Percentiles rank a stretch among this genome's conserved stretches.
Evolutionary conservation across 495 filamentous ascomycete species (phyloP).

Genomic region (Annulohypoxylon stygium): DNA sequence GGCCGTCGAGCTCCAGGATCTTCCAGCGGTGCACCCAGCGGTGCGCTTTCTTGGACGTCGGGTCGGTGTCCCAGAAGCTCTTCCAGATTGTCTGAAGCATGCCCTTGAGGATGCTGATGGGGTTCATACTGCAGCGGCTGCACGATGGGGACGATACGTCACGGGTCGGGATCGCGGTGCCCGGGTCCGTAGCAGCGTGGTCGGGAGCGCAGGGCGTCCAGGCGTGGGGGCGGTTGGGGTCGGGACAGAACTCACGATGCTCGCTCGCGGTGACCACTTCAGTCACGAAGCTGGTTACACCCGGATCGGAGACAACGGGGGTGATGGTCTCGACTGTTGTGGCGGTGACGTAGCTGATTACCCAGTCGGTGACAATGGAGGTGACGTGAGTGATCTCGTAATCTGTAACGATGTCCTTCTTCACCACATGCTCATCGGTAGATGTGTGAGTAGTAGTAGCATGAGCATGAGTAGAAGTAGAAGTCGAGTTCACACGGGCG

Average conservation of each 20-base stretch:
- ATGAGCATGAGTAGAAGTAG: background rate
- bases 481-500: background rate
- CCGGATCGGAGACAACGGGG: background rate
- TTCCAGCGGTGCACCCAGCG: background rate
- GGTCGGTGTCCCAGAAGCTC: background rate
- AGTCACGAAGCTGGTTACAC: background rate
- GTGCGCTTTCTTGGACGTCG: too few relatives aligned
- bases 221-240: background rate
- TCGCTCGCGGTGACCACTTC: background rate
- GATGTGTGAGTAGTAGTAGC: background rate
- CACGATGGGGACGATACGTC: background rate
- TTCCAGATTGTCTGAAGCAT: background rate
- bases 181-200: background rate
- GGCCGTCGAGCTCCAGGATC: background rate
- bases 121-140: background rate
- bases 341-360: background rate
- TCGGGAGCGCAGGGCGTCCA: slow-evolving; percentile 29
- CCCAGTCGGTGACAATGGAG: background rate
- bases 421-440: background rate
- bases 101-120: background rate
- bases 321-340: background rate
- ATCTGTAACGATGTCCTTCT: background rate
- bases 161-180: background rate
- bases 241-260: slow-evolving; percentile 13
- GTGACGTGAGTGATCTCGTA: background rate